Evolutionary conservation across 257 asterid species (phyloP).

Genomic region (Lycium ferocissimum): DNA sequence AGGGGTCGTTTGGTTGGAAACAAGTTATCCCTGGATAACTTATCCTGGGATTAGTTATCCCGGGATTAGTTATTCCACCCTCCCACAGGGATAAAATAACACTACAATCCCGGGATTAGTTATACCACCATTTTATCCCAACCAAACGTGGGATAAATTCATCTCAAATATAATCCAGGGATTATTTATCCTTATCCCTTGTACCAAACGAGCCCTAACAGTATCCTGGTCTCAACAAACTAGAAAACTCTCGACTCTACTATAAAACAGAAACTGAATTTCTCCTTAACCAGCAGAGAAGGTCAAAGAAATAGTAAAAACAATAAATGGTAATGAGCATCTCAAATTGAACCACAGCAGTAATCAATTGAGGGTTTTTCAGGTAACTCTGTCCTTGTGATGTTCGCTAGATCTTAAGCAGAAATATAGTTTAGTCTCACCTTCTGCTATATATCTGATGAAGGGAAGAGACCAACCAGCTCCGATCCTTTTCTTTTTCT

Average conservation of each 20-base stretch:
- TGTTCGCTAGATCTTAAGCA: conserved; percentile 33
- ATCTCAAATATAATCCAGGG: no score
- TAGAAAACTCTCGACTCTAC: conserved; percentile 4
- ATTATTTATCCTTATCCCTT: no score
- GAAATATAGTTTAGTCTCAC: conserved; percentile 51
- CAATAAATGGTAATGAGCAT: conserved; percentile 6
- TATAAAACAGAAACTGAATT: conserved; percentile 11
- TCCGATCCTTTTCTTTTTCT: conserved; percentile 83
- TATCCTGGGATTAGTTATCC: no score
- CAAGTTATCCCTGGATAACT: no score
- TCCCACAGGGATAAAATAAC: no score
- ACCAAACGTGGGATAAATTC: no score
- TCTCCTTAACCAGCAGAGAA: conserved; percentile 13
- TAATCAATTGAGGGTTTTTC: neutral
- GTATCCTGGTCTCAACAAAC: neutral
- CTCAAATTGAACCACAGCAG: conserved; percentile 7
- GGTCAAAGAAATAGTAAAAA: conserved; percentile 5
- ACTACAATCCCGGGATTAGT: no score
- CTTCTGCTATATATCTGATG: conserved; percentile 99
- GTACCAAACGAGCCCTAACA: neutral
- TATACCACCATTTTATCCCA: no score
- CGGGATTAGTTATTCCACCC: no score
- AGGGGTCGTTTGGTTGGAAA: no score
- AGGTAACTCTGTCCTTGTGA: conserved; percentile 18
- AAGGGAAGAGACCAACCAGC: conserved; percentile 93